Evolutionary conservation across 306 rosid species (phyloP).

Genomic region (Heteromeles arbutifolia): DNA sequence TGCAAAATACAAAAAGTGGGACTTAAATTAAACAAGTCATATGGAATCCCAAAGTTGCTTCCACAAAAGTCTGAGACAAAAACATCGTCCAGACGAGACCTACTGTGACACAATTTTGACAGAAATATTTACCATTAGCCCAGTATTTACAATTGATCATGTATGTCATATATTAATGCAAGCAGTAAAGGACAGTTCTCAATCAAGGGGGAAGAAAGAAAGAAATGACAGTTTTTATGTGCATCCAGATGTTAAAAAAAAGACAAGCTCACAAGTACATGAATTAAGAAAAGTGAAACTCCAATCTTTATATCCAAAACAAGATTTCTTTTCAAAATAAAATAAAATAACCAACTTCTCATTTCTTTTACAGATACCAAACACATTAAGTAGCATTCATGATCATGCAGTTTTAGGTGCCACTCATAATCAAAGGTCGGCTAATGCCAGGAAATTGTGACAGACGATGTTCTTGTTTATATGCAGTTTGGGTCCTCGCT

Average conservation of each 20-base stretch:
- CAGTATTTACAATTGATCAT: neutral
- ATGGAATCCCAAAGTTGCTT: constrained; percentile 44
- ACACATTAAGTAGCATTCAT: neutral
- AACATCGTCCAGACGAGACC: constrained; percentile 43
- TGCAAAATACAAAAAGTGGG: too few relatives aligned
- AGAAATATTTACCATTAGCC: constrained; percentile 27
- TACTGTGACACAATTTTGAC: constrained; percentile 44
- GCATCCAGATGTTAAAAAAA: neutral
- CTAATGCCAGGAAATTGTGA: too few relatives aligned
- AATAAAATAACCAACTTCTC: neutral
- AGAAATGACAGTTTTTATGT: constrained; percentile 2
- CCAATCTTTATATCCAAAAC: neutral
- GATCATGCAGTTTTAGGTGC: neutral
- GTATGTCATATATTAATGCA: constrained; percentile 3
- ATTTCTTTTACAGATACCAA: neutral
- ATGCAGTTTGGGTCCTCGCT: neutral
- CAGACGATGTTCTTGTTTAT: too few relatives aligned
- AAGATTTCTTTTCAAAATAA: neutral
- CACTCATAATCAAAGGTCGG: neutral
- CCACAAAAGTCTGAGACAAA: constrained; percentile 32
- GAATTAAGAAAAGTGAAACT: neutral
- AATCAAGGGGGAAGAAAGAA: neutral
- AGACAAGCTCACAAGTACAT: constrained; percentile 9
- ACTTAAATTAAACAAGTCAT: too few relatives aligned
- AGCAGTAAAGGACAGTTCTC: neutral